phyloP scores from a whole-genome alignment of 108 stramenopile species.

The Discostella stelligeroides region DNA sequence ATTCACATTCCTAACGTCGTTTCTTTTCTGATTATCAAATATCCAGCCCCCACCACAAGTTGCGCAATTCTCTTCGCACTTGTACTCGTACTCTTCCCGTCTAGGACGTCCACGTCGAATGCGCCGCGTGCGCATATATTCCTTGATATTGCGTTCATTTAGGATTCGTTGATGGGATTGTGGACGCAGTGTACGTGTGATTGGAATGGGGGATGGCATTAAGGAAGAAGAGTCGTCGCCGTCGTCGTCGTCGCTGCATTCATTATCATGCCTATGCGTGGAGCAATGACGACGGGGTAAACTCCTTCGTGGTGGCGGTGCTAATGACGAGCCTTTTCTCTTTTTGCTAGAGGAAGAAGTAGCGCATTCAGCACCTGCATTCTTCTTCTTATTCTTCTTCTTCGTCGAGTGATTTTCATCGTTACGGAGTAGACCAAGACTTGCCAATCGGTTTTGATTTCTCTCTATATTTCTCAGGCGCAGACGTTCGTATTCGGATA shows the following conservation, averaged over 20 bases:
- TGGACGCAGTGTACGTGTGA: neutral
- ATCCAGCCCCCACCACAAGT: conserved; percentile 39
- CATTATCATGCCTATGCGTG: neutral
- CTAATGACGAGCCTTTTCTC: neutral
- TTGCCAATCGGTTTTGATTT: conserved; percentile 31
- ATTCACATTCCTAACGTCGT: too few relatives aligned
- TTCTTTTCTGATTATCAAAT: neutral
- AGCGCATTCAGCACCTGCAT: neutral
- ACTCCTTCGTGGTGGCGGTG: neutral
- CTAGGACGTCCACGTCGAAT: conserved; percentile 25
- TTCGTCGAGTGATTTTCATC: too few relatives aligned
- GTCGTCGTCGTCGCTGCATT: neutral
- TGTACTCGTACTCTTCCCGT: conserved; percentile 30
- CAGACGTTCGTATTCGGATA: conserved; percentile 34
- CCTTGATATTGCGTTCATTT: neutral
- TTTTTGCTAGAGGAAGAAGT: neutral
- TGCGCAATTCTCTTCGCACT: conserved; percentile 27
- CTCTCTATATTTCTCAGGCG: conserved; percentile 32
- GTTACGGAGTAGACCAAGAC: conserved; percentile 17
- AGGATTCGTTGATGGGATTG: conserved; percentile 16
- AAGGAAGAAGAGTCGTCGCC: neutral
- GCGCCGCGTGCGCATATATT: conserved; percentile 16
- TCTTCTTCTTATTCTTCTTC: neutral
- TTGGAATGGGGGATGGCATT: conserved; percentile 5
- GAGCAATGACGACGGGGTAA: conserved; percentile 13